Conservation (phyloP, 495 filamentous ascomycete genomes). For the Mycothermus thermophilus region DNA sequence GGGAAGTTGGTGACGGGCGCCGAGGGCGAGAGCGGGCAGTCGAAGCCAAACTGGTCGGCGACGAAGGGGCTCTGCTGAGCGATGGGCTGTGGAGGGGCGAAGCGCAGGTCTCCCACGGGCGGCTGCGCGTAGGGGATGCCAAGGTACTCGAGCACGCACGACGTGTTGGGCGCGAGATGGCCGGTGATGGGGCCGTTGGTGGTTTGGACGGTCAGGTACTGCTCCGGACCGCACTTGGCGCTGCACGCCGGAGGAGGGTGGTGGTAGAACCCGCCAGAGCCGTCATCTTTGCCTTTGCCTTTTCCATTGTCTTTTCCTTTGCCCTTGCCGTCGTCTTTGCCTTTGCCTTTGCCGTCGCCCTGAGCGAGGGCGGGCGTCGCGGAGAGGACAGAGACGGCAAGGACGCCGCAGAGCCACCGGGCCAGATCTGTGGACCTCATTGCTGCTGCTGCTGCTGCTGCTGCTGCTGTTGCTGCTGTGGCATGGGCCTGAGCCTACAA, state of each 20-base stretch:
- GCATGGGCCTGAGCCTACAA: too few relatives aligned
- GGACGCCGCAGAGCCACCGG: neutral
- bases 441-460: neutral
- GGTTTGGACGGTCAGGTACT: constrained; percentile 2
- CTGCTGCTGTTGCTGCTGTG: too few relatives aligned
- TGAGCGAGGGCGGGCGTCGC: too few relatives aligned
- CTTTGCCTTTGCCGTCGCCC: too few relatives aligned
- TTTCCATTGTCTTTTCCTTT: neutral
- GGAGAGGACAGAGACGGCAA: neutral
- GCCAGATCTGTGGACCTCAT: neutral
- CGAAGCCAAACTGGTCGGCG: constrained; percentile 6
- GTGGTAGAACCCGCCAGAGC: too few relatives aligned
- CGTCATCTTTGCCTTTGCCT: too few relatives aligned
- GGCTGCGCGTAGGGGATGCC: constrained; percentile 5
- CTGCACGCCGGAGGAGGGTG: too few relatives aligned
- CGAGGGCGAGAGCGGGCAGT: constrained; percentile 11
- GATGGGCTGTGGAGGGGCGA: constrained; percentile 1
- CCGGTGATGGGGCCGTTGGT: constrained; percentile 31
- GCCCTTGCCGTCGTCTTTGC: neutral
- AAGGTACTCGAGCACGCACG: constrained; percentile 18
- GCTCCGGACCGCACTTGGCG: neutral
- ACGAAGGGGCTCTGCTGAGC: constrained; percentile 6
- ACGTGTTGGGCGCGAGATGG: constrained; percentile 25
- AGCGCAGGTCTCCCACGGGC: constrained; percentile 1
- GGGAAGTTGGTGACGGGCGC: constrained; percentile 10